Evolutionary conservation across 495 filamentous ascomycete genomes (phyloP), one percentile per base, ranked within the genome.

Genomic region (Beverwykella pulmonaria): DNA sequence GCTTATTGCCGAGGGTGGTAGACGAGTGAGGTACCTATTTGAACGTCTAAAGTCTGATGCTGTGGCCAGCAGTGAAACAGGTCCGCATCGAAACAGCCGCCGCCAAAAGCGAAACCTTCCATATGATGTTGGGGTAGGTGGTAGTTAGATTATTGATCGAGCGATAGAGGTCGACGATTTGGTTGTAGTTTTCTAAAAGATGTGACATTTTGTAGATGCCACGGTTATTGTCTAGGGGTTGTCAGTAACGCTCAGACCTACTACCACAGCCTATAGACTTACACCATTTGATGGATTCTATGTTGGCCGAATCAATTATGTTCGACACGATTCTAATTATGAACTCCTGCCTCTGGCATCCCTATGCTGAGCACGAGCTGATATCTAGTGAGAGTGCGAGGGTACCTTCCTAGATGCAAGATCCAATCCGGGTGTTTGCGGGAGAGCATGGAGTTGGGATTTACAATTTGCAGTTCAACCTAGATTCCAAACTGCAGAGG

Each of bases 401-500:
- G 79, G 61, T 86, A 82, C 0, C 55, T 41, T 6, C 81, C 82
- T 6, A 80, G 80, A 54, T 84, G 81, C 36, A 86, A 70, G 1
- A 73, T 80, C 83, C 83, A 86, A 54, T 85, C 81, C 0, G 83
- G 83, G 63, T 86, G 83, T 39, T 78, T 68, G 9, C 75, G 63
- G 68, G 84, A 86, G 4, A 86, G 77, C 41, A 72, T 77, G 2
- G 83, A 85, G 39, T 82, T 78, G 0, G 82, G 82, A 46, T 82
- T 85, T 56, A 86, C 81, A 83, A 86, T 86, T 57, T 86, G 83
- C 0, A 82, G 83, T 67, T 86, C 83, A 3, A 86, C 72, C 83
- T 83, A 86, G 20, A 86, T 75, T 14, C 83, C 83, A 53, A 86
- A 85, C 39, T 76, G 74, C 53, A 86, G 69, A 5, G 30, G 12